A percentile compares a stretch with the other conserved stretches of the same genome.
These are phyloP conservation scores for Telopea speciosissima DNA, from an alignment of 177 flowering plant genomes.

Conservation along the genomic window DNA sequence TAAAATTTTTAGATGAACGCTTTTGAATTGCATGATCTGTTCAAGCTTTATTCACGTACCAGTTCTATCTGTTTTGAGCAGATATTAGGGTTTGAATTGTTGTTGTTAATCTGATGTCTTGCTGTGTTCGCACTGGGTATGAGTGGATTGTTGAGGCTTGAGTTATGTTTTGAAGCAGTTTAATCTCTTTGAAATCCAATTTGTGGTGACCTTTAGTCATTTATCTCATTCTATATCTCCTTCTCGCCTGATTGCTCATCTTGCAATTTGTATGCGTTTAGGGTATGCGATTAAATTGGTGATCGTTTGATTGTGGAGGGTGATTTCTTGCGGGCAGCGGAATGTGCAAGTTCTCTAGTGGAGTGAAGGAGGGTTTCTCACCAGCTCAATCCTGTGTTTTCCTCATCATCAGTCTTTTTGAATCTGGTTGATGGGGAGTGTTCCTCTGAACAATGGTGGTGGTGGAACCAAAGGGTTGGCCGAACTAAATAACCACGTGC, in stretches of 20 bases:
- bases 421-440: constrained; percentile 48
- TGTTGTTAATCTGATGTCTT: neutral
- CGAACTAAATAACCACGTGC: constrained; percentile 23
- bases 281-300: constrained; percentile 5
- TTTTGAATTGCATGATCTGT: neutral
- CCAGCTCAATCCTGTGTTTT: constrained; percentile 23
- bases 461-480: constrained; percentile 26
- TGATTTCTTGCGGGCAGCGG: constrained; percentile 19
- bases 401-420: constrained; percentile 32
- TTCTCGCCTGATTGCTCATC: neutral
- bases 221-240: constrained; percentile 7
- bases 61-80: neutral
- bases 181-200: constrained; percentile 3
- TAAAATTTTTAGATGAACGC: neutral
- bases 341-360: constrained; percentile 31
- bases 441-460: constrained; percentile 27
- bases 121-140: neutral
- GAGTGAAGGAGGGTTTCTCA: constrained; percentile 15
- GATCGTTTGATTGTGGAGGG: constrained; percentile 2
- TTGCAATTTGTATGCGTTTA: neutral
- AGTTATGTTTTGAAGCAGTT: constrained; percentile 3
- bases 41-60: neutral
- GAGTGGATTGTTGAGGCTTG: neutral
- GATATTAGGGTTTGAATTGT: neutral
- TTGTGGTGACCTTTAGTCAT: constrained; percentile 5